Evolutionary conservation across 2,329 filamentous ascomycete species (phyloP).

Genomic region (Diplodia corticola): DNA sequence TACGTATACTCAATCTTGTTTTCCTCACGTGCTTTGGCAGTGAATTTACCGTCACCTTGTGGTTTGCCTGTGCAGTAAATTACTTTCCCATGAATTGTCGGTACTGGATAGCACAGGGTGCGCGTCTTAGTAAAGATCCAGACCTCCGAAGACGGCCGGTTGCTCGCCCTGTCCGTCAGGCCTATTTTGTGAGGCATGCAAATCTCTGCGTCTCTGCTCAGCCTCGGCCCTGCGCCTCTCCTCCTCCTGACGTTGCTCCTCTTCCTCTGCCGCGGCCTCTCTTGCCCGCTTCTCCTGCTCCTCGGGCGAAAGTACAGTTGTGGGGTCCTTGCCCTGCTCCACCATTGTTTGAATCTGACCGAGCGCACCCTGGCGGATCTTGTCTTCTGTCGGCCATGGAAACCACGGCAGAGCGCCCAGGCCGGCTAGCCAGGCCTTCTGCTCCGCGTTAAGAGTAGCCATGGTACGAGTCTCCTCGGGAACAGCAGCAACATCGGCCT

Average conservation of each 20-base stretch:
- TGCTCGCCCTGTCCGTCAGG: slow-evolving; percentile 11
- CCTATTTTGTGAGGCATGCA: not conserved
- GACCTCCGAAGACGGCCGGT: slow-evolving; percentile 17
- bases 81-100: too few relatives aligned
- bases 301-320: slow-evolving; percentile 44
- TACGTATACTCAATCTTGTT: too few relatives aligned
- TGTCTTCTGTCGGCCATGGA: slow-evolving; percentile 73
- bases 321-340: slow-evolving; percentile 63
- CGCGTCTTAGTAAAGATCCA: slow-evolving; percentile 16
- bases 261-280: slow-evolving; percentile 28
- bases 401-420: slow-evolving; percentile 63
- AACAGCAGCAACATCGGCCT: slow-evolving; percentile 31
- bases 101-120: not conserved
- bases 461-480: slow-evolving; percentile 30
- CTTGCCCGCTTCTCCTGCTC: slow-evolving; percentile 32
- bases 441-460: slow-evolving; percentile 32
- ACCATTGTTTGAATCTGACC: slow-evolving; percentile 60
- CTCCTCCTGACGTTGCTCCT: slow-evolving; percentile 40
- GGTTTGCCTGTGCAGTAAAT: too few relatives aligned
- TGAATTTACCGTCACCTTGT: not conserved
- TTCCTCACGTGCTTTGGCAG: not conserved
- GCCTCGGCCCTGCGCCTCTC: slow-evolving; percentile 39
- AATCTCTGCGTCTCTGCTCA: slow-evolving; percentile 34
- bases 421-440: slow-evolving; percentile 48
- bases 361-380: slow-evolving; percentile 68